A percentile compares a stretch with the other conserved stretches of the same genome.
These are phyloP conservation scores for Copromyces sp. DNA, from an alignment of 495 filamentous ascomycete genomes.

Conservation along the genomic window DNA sequence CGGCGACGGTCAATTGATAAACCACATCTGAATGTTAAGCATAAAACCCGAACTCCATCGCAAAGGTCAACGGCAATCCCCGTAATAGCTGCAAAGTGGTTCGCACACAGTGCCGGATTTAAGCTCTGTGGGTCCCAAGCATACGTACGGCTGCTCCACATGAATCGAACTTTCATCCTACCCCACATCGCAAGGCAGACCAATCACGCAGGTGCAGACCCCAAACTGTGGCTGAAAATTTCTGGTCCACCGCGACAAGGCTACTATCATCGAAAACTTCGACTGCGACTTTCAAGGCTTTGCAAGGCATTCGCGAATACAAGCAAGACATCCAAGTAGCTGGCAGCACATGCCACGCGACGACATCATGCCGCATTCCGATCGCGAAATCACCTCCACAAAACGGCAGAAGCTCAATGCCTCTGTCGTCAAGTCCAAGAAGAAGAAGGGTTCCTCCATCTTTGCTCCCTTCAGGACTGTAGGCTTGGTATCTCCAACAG, in stretches of 20 bases:
- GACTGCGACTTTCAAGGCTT: background rate
- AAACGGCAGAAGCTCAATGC: slow-evolving; percentile 57
- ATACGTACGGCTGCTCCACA: background rate
- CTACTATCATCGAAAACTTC: slow-evolving; percentile 14
- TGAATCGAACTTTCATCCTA: background rate
- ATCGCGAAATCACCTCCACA: slow-evolving; percentile 41
- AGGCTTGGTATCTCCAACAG: slow-evolving; percentile 82
- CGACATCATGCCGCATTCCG: slow-evolving; percentile 37
- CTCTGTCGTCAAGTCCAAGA: slow-evolving; percentile 24
- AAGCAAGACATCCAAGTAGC: background rate
- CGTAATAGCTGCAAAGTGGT: background rate
- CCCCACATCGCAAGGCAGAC: background rate
- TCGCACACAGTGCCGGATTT: background rate
- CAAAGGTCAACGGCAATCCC: background rate
- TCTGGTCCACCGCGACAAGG: slow-evolving; percentile 10
- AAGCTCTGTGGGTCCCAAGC: background rate
- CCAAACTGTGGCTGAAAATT: slow-evolving; percentile 16
- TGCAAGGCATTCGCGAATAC: slow-evolving; percentile 1
- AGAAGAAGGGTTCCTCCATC: slow-evolving; percentile 52
- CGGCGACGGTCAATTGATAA: background rate
- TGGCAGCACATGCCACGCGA: background rate
- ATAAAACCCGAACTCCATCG: background rate
- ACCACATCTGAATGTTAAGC: background rate
- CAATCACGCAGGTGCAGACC: background rate
- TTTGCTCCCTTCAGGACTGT: slow-evolving; percentile 92